A percentile compares a stretch with the other conserved stretches of the same genome.
phyloP scores from a whole-genome alignment of 2,329 filamentous ascomycete genomes.

The Lojkania enalia region DNA sequence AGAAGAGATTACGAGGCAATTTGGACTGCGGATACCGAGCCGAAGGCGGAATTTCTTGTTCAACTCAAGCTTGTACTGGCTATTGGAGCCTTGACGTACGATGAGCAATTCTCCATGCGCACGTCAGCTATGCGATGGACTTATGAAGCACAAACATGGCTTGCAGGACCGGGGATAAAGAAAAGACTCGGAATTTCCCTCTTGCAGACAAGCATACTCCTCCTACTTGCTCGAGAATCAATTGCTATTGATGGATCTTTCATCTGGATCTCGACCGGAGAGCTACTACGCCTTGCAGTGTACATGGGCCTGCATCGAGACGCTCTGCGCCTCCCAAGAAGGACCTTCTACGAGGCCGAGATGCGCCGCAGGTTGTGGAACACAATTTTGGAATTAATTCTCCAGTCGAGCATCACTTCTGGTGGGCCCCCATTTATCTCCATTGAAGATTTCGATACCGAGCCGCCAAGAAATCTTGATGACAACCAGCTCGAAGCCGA shows the following conservation, averaged over 20 bases:
- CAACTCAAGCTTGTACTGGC: constrained; percentile 63
- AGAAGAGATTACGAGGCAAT: constrained; percentile 54
- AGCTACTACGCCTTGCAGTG: constrained; percentile 44
- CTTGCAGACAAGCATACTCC: constrained; percentile 52
- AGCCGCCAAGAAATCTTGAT: constrained; percentile 45
- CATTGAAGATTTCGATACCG: constrained; percentile 42
- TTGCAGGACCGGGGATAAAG: constrained; percentile 59
- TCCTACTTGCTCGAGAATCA: constrained; percentile 44
- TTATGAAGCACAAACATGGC: constrained; percentile 60
- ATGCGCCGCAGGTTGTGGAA: constrained; percentile 40
- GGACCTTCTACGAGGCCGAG: constrained; percentile 25
- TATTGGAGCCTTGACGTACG: constrained; percentile 57
- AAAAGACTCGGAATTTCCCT: constrained; percentile 53
- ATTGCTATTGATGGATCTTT: constrained; percentile 40
- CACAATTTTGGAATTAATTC: constrained; percentile 41
- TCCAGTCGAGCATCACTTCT: constrained; percentile 44
- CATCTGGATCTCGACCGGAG: constrained; percentile 45
- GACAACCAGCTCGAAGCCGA: constrained; percentile 44
- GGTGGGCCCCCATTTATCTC: constrained; percentile 43
- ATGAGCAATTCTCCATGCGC: constrained; percentile 56
- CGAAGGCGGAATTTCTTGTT: constrained; percentile 54
- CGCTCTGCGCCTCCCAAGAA: constrained; percentile 35
- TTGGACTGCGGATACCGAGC: constrained; percentile 46
- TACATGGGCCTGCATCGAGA: constrained; percentile 49
- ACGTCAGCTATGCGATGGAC: constrained; percentile 59